Evolutionary conservation across 164 flowering plant genomes (phyloP).

Genomic region (Paratinospora sagittata): DNA sequence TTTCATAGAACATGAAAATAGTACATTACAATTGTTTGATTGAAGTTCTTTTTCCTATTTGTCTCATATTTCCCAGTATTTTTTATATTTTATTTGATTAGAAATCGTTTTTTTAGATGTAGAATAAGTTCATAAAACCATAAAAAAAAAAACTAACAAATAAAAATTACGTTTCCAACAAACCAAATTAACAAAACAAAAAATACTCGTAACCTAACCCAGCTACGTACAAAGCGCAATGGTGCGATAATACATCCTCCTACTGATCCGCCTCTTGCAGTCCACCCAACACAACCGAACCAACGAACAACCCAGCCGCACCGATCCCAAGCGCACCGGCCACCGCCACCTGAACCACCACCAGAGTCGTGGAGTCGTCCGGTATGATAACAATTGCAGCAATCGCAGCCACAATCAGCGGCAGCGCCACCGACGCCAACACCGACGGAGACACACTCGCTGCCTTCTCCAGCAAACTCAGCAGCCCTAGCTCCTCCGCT

Average conservation of each 20-base stretch:
- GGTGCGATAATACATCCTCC: neutral
- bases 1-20: too few species aligned
- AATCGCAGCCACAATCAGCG: conserved; percentile 59
- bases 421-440: conserved; percentile 68
- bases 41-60: too few species aligned
- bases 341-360: conserved; percentile 46
- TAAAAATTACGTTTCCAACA: too few species aligned
- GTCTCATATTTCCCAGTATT: too few species aligned
- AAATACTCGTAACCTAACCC: neutral
- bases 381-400: conserved; percentile 63
- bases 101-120: too few species aligned
- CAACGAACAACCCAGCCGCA: conserved; percentile 64
- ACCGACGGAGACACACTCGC: conserved; percentile 57
- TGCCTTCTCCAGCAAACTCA: conserved; percentile 63
- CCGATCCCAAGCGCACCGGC: conserved; percentile 53
- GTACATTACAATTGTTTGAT: too few species aligned
- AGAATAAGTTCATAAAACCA: too few species aligned
- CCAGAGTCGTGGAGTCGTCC: too few species aligned
- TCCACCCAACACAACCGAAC: conserved; percentile 72
- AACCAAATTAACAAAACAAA: neutral
- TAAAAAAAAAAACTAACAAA: too few species aligned
- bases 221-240: neutral
- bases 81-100: too few species aligned
- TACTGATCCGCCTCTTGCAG: conserved; percentile 86
- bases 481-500: conserved; percentile 78